A percentile compares a stretch with the other conserved stretches of the same genome.
Evolutionary conservation across 768 basidiomycete genomes (phyloP).

Genomic region (Suillus luteus): DNA sequence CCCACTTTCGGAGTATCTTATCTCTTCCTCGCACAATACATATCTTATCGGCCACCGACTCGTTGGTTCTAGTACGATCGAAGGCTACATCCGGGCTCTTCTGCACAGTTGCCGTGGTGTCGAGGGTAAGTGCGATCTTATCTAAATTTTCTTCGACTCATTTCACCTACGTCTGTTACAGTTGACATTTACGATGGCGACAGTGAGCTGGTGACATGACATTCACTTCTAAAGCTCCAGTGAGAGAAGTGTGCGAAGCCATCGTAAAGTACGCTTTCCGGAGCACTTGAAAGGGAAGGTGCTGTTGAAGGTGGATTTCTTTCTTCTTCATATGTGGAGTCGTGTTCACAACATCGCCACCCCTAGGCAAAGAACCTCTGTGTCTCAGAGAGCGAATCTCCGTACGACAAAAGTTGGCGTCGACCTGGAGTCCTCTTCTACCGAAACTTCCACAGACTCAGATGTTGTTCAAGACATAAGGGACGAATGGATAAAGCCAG

Average conservation of each 20-base stretch:
- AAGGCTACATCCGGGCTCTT: constrained; percentile 90
- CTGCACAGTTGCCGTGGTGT: constrained; percentile 92
- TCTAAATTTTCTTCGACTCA: not conserved
- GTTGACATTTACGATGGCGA: constrained; percentile 95
- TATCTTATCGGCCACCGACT: constrained; percentile 87
- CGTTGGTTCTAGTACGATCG: constrained; percentile 85
- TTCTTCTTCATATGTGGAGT: not conserved
- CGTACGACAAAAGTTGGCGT: constrained; percentile 35
- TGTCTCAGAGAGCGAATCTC: constrained; percentile 42
- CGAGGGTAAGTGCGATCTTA: constrained; percentile 62
- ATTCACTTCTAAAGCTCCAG: constrained; percentile 78
- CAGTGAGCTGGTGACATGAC: constrained; percentile 80
- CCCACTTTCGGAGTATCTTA: constrained; percentile 84
- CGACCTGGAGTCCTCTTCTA: constrained; percentile 45
- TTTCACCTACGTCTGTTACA: constrained; percentile 30
- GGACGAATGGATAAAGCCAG: constrained; percentile 30
- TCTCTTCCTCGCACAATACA: constrained; percentile 92
- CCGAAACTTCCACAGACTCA: constrained; percentile 40
- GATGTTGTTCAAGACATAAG: constrained; percentile 27
- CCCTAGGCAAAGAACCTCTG: constrained; percentile 75
- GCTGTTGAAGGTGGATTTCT: constrained; percentile 75
- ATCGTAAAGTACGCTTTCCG: constrained; percentile 88
- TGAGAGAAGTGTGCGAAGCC: constrained; percentile 80
- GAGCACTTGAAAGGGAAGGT: constrained; percentile 76
- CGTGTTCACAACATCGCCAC: constrained; percentile 7